Evolutionary conservation across 352 stramenopile genomes (phyloP), one percentile per base, ranked within the genome.

Genomic region (Globisporangium splendens): DNA sequence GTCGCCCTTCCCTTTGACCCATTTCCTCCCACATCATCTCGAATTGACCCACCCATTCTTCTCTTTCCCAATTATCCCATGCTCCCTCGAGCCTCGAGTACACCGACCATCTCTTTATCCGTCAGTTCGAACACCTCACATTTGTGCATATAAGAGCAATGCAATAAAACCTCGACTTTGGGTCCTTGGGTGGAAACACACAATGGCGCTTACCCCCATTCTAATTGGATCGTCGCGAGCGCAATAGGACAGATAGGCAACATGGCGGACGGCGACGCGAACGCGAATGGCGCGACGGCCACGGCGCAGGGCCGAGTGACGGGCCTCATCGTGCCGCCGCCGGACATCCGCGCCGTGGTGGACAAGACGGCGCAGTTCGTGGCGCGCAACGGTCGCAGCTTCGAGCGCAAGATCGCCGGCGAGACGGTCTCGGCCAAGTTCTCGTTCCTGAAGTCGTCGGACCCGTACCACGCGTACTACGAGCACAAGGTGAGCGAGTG

Each of bases 321-420:
- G 53, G 94, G 91, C 51, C 72, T 98, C 41, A 99, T 99, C 78
- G 91, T 94, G 57, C 98, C 98, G 53, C 98, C 98, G 46, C 96
- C 96, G 12, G 97, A 99, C 60, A 99, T 99, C 60, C 88, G 96
- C 50, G 94, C 93, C 4, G 95, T 99, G 33, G 95, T 98, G 54
- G 96, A 99, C 78, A 98, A 98, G 77, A 99, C 98, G 8, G 97
- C 98, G 50, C 82, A 97, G 69, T 99, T 99, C 71, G 97, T 99
- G 51, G 96, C 96, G 22, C 98, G 96, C 67, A 98, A 99, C 70
- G 98, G 98, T 8, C 90, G 96, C 60, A 95, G 82, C 44, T 99
- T 99, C 66, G 98, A 99, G 81, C 86, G 88, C 61, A 93, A 95
- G 59, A 99, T 99, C 74, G 94, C 84, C 54, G 93, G 88, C 54